A percentile compares a stretch with the other conserved stretches of the same genome.
Evolutionary conservation across 345 rosid species (phyloP).

Genomic region (Bretschneidera sinensis): DNA sequence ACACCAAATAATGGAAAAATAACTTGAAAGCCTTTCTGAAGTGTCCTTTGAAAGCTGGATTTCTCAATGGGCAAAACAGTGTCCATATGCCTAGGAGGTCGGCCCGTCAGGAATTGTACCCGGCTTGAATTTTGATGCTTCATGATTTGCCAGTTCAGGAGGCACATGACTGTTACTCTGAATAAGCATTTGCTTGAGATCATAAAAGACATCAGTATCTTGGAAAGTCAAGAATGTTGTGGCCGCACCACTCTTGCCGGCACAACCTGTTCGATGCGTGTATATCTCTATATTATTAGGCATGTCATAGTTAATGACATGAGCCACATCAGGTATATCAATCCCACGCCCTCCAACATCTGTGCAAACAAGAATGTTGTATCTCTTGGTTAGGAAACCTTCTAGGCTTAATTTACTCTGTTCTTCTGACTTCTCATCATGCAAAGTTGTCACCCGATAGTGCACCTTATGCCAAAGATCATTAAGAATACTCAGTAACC

Average conservation of each 20-base stretch:
- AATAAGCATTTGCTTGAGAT: slow-evolving; percentile 96
- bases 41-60: background rate
- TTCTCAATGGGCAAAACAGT: slow-evolving; percentile 68
- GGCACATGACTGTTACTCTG: slow-evolving; percentile 90
- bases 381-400: slow-evolving; percentile 83
- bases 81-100: slow-evolving; percentile 90
- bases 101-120: slow-evolving; percentile 83
- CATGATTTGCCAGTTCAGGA: slow-evolving; percentile 90
- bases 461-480: slow-evolving; percentile 80
- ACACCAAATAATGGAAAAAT: background rate
- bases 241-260: slow-evolving; percentile 92
- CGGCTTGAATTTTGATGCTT: slow-evolving; percentile 93
- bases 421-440: slow-evolving; percentile 94
- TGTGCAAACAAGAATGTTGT: slow-evolving; percentile 87
- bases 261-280: slow-evolving; percentile 97
- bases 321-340: slow-evolving; percentile 93
- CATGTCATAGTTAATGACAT: slow-evolving; percentile 93
- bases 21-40: background rate
- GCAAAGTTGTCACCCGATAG: slow-evolving; percentile 85
- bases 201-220: slow-evolving; percentile 84
- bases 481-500: too few relatives aligned
- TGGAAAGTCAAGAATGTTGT: slow-evolving; percentile 83
- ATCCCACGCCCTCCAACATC: slow-evolving; percentile 95
- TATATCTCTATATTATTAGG: slow-evolving; percentile 81
- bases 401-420: slow-evolving; percentile 93